These are phyloP conservation scores for Kazachstania bromeliacearum DNA, from an alignment of 805 yeast species.

Conservation along the genomic window DNA sequence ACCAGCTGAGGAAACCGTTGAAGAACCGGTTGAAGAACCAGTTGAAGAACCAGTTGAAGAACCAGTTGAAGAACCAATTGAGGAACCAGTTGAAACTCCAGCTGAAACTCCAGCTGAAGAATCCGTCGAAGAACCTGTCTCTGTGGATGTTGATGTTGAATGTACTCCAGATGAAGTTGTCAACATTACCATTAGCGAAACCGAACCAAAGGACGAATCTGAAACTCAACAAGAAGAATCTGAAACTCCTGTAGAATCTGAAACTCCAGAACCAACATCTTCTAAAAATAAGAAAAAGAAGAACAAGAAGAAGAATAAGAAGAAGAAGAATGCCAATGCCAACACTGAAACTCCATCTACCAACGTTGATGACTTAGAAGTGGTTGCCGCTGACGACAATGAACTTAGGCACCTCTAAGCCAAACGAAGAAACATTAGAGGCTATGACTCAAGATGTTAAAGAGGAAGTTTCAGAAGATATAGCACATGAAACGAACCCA, in stretches of 20 bases:
- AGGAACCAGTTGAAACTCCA: neutral
- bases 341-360: slow-evolving; percentile 2
- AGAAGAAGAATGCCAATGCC: slow-evolving; percentile 14
- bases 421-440: slow-evolving; percentile 10
- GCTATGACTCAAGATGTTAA: slow-evolving; percentile 19
- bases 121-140: neutral
- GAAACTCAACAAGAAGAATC: slow-evolving; percentile 5
- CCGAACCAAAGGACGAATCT: too few relatives aligned
- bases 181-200: too few relatives aligned
- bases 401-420: slow-evolving; percentile 26
- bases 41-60: slow-evolving; percentile 6
- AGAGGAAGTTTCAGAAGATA: slow-evolving; percentile 14
- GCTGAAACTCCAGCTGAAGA: slow-evolving; percentile 1
- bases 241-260: slow-evolving; percentile 1
- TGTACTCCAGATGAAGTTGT: too few relatives aligned
- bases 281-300: slow-evolving; percentile 18
- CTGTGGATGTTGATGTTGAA: too few relatives aligned
- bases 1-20: slow-evolving; percentile 2
- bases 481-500: slow-evolving; percentile 16
- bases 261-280: slow-evolving; percentile 28
- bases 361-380: slow-evolving; percentile 10
- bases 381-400: slow-evolving; percentile 12
- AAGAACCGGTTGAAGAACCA: slow-evolving; percentile 8
- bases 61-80: slow-evolving; percentile 4
- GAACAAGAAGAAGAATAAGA: slow-evolving; percentile 25